These are phyloP conservation scores for Globisporangium parvum DNA, from an alignment of 352 stramenopile genomes.

Conservation along the genomic window DNA sequence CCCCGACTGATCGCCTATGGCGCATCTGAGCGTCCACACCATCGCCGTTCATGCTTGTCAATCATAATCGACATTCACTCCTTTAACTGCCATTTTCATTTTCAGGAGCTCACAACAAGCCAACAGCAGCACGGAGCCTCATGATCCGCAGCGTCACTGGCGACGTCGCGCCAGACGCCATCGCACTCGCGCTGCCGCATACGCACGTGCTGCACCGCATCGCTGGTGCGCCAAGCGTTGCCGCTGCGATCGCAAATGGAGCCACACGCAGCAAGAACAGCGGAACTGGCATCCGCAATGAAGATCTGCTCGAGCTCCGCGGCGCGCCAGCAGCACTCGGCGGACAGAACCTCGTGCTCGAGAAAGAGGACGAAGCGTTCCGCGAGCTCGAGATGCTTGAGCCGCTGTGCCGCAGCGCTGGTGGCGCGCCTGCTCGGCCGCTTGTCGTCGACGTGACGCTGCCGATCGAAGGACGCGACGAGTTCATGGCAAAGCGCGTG, in stretches of 20 bases:
- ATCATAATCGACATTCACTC: too few species aligned
- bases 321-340: constrained; percentile 24
- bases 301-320: constrained; percentile 56
- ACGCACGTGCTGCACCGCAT: constrained; percentile 60
- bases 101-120: too few species aligned
- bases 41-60: too few species aligned
- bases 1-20: too few species aligned
- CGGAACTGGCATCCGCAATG: constrained; percentile 25
- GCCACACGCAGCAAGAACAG: neutral
- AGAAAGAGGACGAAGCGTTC: constrained; percentile 74
- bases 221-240: neutral
- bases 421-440: neutral
- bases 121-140: too few species aligned
- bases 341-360: constrained; percentile 46
- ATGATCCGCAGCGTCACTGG: constrained; percentile 53
- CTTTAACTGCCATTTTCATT: too few species aligned
- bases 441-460: constrained; percentile 54
- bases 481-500: constrained; percentile 23
- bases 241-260: too few species aligned
- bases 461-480: constrained; percentile 40
- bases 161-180: constrained; percentile 26
- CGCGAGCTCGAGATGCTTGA: constrained; percentile 47
- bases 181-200: constrained; percentile 44
- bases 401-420: neutral
- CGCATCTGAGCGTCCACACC: too few species aligned